Base-by-base conservation (phyloP, 2,329 filamentous ascomycete species). In the Calonectria leucothoes region DNA sequence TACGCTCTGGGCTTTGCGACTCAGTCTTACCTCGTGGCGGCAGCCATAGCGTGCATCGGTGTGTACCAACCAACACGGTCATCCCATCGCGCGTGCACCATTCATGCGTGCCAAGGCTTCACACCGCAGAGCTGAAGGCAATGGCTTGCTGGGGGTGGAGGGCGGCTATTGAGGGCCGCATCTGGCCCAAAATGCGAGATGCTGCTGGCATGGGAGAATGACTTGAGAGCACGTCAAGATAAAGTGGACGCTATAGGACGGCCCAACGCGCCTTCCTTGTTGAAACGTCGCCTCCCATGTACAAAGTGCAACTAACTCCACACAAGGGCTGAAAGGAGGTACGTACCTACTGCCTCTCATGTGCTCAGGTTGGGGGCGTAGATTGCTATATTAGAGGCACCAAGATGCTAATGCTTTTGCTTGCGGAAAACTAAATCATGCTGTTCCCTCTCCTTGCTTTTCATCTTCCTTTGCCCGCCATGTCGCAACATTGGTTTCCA, bases 191-290 rank as follows among this genome's bases (percentile, higher is more conserved):
- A 57, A 45, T n/a, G 61, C 37, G 61, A 42, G 17, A 31, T 52
- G 31, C 25, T 39, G 61, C 23, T 45, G 23, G 52, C 25, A 4
- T 27, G 39, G 51, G 69, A 33, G 52, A 52, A 66, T 29, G 45
- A 35, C 69, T 51, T 20, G 42, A 35, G 33, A 64, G 45, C 37
- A 35, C 25, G 59, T 68, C 45, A 35, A 68, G 55, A 68, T 65
- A 64, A 29, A 57, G 64, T 72, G 48, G 57, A 45, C 70, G 65
- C 57, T 67, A 68, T 64, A 55, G 65, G 45, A 15, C 33, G 37
- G 27, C 37, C 57, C 37, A 51, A 42, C 33, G 45, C 57, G 33
- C 37, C 66, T 68, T 59, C 51, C 66, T 61, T 61, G 49, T 68
- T 68, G n/a, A 45, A 57, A n/a, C 49, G 20, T 33, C 37, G 37